Evolutionary conservation across 2,329 filamentous ascomycete genomes (phyloP), one percentile per base, ranked within the genome.

Genomic region (Cryphonectria naterciae): DNA sequence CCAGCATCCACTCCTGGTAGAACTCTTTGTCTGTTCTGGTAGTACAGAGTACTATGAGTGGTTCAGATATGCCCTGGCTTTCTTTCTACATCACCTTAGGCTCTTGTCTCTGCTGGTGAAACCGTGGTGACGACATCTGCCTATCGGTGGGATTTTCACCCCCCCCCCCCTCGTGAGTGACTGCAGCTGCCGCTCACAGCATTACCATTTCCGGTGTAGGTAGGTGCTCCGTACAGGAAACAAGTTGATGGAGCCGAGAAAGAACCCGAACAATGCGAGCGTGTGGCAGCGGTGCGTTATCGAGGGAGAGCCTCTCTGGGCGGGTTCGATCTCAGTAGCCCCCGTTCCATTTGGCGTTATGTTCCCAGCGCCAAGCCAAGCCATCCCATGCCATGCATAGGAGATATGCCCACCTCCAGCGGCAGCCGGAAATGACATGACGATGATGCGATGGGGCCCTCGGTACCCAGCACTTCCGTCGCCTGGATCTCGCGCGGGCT

Each of bases 401-500:
- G 25, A 58, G 25, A 32, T 32, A 32, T 32, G 54, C 25, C 54
- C 54, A 58, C 54, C 25, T 58, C 19, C 4, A 58, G 54, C 54
- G 25, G 54, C 54, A 28, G 17, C 58, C 35, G 58, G 32, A 61
- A 35, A 61, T 61, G 58, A 61, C 58, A 61, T 61, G 58, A 61
- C 58, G 19, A 19, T 39, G 58, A 39, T 37, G 19, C 11, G 32
- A n/a, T 22, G 32, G 32, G 8, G 39, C 19, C 58, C 58, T 61
- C 58, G 35, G 58, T 39, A 25, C 10, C 46, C 35, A n/a, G 35
- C 58, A 17, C 19, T 11, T 35, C 28, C 17, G 54, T 19, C 28
- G 28, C 17, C 28, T 61, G 58, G 58, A 13, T 39, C 56, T 17
- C 56, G 17, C 19, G 56, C 35, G 13, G 13, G 17, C 6, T 49